A percentile compares a stretch with the other conserved stretches of the same genome.
Conservation (phyloP, 2,329 filamentous ascomycete species). For the Sclerotinia nivalis region DNA sequence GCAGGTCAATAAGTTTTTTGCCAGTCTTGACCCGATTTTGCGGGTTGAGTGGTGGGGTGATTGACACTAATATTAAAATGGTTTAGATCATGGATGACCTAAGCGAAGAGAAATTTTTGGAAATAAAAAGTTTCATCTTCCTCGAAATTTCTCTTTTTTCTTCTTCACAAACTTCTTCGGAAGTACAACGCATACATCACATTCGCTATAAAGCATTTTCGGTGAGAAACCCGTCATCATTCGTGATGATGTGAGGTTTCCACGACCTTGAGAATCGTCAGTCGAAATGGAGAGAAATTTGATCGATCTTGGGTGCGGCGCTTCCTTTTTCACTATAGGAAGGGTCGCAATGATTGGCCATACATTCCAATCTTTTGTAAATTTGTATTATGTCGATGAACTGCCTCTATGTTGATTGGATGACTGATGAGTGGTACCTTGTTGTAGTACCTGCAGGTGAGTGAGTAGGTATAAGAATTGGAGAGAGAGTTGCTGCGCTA, state of each 20-base stretch:
- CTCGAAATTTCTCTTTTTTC: background rate
- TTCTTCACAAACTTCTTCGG: constrained; percentile 26
- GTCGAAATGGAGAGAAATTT: constrained; percentile 27
- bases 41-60: constrained; percentile 12
- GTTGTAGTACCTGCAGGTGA: background rate
- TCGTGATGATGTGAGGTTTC: constrained; percentile 27
- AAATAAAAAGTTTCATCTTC: constrained; percentile 3
- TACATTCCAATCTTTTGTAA: constrained; percentile 25
- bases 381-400: background rate
- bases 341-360: constrained; percentile 29
- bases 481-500: background rate
- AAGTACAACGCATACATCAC: constrained; percentile 28
- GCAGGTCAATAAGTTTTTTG: constrained; percentile 15
- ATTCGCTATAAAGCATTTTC: constrained; percentile 29
- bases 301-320: constrained; percentile 29
- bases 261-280: constrained; percentile 30
- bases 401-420: background rate
- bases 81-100: background rate
- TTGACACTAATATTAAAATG: background rate
- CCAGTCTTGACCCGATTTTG: background rate
- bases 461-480: background rate
- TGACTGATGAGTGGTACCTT: background rate
- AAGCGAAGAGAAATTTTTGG: constrained; percentile 18
- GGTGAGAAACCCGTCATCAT: constrained; percentile 28
- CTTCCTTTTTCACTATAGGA: constrained; percentile 26